These are phyloP conservation scores for Ogataea paradorogensis DNA, from an alignment of 805 yeast species.

Conservation along the genomic window DNA sequence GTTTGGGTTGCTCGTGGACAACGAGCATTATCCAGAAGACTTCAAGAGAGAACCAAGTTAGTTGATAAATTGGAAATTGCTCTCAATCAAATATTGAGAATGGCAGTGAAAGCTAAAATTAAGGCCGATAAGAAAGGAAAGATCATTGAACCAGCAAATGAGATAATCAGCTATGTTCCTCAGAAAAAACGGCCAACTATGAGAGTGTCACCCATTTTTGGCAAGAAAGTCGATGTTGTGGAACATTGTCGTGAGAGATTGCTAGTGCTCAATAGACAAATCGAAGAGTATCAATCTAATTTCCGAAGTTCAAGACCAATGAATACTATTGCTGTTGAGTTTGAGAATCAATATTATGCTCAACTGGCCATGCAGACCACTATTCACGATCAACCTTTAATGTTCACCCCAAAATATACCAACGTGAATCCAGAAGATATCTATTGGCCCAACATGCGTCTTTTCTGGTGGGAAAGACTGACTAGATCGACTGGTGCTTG, in stretches of 20 bases:
- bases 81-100: slow-evolving; percentile 52
- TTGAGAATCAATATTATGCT: slow-evolving; percentile 71
- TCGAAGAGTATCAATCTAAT: slow-evolving; percentile 50
- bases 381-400: slow-evolving; percentile 63
- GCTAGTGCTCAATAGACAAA: slow-evolving; percentile 56
- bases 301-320: slow-evolving; percentile 55
- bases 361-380: slow-evolving; percentile 67
- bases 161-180: slow-evolving; percentile 58
- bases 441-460: slow-evolving; percentile 68
- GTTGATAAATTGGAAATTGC: slow-evolving; percentile 67
- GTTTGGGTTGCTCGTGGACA: slow-evolving; percentile 77
- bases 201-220: slow-evolving; percentile 40
- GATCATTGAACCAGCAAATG: slow-evolving; percentile 41
- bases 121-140: slow-evolving; percentile 68
- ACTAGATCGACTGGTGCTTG: slow-evolving; percentile 50
- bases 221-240: slow-evolving; percentile 63
- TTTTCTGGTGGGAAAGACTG: slow-evolving; percentile 78
- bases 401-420: slow-evolving; percentile 55
- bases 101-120: slow-evolving; percentile 59
- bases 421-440: slow-evolving; percentile 66
- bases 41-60: slow-evolving; percentile 55
- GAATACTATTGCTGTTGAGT: slow-evolving; percentile 78
- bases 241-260: slow-evolving; percentile 53
- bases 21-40: slow-evolving; percentile 50
- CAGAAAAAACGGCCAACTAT: slow-evolving; percentile 65